Evolutionary conservation across 169 alveolate genomes (phyloP).

Genomic region (Plasmodium yoelii): DNA sequence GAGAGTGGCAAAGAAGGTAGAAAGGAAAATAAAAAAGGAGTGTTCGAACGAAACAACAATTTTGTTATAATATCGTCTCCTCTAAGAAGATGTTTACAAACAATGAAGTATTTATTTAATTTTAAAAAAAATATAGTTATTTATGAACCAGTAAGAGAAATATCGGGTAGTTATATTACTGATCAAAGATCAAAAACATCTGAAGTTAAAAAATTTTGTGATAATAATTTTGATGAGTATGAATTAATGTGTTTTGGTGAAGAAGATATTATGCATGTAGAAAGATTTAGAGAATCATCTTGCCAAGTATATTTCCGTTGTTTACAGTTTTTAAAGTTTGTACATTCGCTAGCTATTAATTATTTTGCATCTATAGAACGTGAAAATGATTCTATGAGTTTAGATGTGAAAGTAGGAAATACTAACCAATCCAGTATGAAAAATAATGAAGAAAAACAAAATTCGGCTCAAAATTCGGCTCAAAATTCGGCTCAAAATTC

Average conservation of each 20-base stretch:
- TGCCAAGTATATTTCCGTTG: slow-evolving; percentile 64
- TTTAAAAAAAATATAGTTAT: slow-evolving; percentile 58
- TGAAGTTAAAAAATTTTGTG: slow-evolving; percentile 38
- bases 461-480: too few species aligned
- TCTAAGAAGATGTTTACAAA: slow-evolving; percentile 61
- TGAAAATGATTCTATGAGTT: neutral
- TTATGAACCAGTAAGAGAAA: slow-evolving; percentile 60
- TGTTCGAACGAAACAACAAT: slow-evolving; percentile 28
- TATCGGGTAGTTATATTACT: slow-evolving; percentile 37
- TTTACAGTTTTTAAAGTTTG: slow-evolving; percentile 54
- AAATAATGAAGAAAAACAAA: too few species aligned
- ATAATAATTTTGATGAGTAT: slow-evolving; percentile 53
- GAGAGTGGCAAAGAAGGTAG: neutral
- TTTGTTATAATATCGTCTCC: slow-evolving; percentile 59
- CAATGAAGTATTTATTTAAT: slow-evolving; percentile 53
- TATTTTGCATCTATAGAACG: slow-evolving; percentile 56
- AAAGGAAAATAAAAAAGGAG: slow-evolving; percentile 12
- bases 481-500: too few species aligned
- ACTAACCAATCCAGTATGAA: too few species aligned
- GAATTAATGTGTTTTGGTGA: slow-evolving; percentile 67
- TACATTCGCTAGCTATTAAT: slow-evolving; percentile 42
- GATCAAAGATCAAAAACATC: slow-evolving; percentile 71
- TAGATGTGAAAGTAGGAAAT: neutral
- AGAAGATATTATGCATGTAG: slow-evolving; percentile 13
- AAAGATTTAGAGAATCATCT: slow-evolving; percentile 58